Evolutionary conservation across 2,329 filamentous ascomycete species (phyloP).

Genomic region (Pseudogymnoascus sp.): DNA sequence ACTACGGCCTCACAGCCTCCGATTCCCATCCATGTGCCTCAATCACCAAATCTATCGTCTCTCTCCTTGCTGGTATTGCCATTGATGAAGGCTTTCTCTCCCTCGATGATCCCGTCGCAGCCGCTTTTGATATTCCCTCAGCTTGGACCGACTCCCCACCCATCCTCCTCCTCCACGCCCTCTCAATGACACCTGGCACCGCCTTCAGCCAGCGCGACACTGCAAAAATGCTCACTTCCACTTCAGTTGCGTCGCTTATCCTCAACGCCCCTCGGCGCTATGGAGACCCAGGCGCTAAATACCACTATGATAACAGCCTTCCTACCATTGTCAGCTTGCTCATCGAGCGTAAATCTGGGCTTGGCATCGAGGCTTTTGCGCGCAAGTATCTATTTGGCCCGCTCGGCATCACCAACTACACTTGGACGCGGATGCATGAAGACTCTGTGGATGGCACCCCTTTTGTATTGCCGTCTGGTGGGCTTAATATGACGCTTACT

Average conservation of each 20-base stretch:
- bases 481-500: not conserved
- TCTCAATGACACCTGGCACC: not conserved
- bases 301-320: not conserved
- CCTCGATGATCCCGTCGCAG: not conserved
- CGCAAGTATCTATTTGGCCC: not conserved
- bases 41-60: not conserved
- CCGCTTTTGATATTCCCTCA: not conserved
- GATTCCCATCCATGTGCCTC: slow-evolving; percentile 4
- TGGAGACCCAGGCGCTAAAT: not conserved
- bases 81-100: not conserved
- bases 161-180: not conserved
- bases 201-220: not conserved
- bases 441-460: not conserved
- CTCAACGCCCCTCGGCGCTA: not conserved
- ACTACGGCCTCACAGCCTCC: not conserved
- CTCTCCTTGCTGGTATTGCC: not conserved
- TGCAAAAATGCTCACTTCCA: not conserved
- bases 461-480: not conserved
- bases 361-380: not conserved
- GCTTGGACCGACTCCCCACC: not conserved
- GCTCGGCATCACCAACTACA: not conserved
- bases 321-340: not conserved
- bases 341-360: not conserved
- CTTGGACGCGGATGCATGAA: not conserved
- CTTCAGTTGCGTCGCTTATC: not conserved